A percentile compares a stretch with the other conserved stretches of the same genome.
These are phyloP conservation scores for Quercus agrifolia DNA, from an alignment of 306 rosid species.

Conservation along the genomic window DNA sequence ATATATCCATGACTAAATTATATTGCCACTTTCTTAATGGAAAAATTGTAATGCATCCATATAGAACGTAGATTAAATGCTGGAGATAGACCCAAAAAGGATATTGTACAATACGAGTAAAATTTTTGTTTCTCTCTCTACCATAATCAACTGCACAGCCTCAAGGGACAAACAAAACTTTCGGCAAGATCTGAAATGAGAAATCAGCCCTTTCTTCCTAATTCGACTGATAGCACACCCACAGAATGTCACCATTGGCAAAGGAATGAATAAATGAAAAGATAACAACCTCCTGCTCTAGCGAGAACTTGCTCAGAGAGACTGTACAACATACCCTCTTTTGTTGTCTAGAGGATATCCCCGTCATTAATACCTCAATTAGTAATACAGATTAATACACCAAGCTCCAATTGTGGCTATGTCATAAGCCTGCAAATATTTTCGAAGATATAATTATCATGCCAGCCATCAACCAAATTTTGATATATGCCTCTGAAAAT, in stretches of 20 bases:
- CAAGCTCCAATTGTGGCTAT: conserved; percentile 27
- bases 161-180: conserved; percentile 36
- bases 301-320: conserved; percentile 34
- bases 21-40: conserved; percentile 27
- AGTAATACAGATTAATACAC: conserved; percentile 42
- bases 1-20: conserved; percentile 27
- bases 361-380: conserved; percentile 24
- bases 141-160: conserved; percentile 47
- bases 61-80: conserved; percentile 28
- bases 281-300: conserved; percentile 20
- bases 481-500: conserved; percentile 8
- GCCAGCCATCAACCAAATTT: conserved; percentile 9
- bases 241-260: conserved; percentile 14
- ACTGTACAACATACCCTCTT: conserved; percentile 33
- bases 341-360: conserved; percentile 27
- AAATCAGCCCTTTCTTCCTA: conserved; percentile 28
- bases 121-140: conserved; percentile 53
- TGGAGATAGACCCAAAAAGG: conserved; percentile 32
- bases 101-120: conserved; percentile 60
- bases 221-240: conserved; percentile 26
- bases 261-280: conserved; percentile 22
- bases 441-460: conserved; percentile 11
- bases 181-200: conserved; percentile 29
- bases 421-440: conserved; percentile 44
- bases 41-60: conserved; percentile 47